These are phyloP conservation scores for Beta lomatogona DNA, from an alignment of 179 eudicot species.

Conservation along the genomic window DNA sequence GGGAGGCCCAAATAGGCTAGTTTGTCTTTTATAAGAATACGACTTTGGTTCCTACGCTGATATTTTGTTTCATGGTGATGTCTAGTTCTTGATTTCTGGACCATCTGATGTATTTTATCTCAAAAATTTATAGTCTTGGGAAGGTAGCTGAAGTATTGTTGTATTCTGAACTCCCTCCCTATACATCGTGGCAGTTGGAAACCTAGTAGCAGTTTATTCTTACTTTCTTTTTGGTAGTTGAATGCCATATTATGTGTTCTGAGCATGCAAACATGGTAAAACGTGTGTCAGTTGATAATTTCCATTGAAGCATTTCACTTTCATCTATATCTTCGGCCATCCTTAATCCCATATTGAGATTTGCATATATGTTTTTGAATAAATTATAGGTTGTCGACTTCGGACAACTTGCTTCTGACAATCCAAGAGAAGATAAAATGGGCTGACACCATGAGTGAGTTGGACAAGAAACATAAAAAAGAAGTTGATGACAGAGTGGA, in stretches of 20 bases:
- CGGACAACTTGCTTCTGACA: constrained; percentile 74
- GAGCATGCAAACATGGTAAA: background rate
- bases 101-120: background rate
- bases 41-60: background rate
- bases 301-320: background rate
- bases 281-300: background rate
- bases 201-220: background rate
- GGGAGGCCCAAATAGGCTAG: background rate
- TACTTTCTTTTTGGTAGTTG: background rate
- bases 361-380: constrained; percentile 2
- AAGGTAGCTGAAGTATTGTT: background rate
- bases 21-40: background rate
- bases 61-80: background rate
- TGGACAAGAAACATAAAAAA: constrained; percentile 81
- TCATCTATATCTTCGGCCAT: background rate
- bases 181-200: background rate
- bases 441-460: constrained; percentile 91
- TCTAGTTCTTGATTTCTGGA: background rate
- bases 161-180: background rate
- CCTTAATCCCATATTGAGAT: background rate
- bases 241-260: background rate
- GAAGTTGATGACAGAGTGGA: constrained; percentile 81
- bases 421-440: constrained; percentile 98
- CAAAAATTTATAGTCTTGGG: background rate
- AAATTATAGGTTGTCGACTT: constrained; percentile 67